A percentile compares a stretch with the other conserved stretches of the same genome.
These are phyloP conservation scores for Marsdenia floribunda DNA, from an alignment of 257 asterid genomes.

Conservation along the genomic window DNA sequence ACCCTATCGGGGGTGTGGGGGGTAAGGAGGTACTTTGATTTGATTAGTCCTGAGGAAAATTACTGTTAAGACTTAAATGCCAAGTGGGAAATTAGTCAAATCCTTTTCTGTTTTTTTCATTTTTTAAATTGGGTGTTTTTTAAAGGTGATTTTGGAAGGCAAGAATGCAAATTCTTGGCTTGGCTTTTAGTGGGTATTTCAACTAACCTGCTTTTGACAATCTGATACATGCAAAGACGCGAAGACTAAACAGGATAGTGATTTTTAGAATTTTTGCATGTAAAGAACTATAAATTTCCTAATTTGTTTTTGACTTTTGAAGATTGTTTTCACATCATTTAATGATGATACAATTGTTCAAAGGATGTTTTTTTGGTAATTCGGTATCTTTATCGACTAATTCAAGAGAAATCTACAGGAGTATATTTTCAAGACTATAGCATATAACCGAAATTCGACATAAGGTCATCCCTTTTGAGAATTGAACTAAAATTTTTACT, in stretches of 20 bases:
- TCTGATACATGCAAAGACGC: not conserved
- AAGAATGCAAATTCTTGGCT: not conserved
- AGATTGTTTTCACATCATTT: not conserved
- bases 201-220: not conserved
- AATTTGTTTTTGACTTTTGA: not conserved
- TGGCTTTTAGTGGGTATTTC: constrained; percentile 2
- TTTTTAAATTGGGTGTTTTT: not conserved
- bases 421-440: too few species aligned
- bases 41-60: not conserved
- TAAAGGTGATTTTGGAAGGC: not conserved
- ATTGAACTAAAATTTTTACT: too few species aligned
- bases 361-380: too few species aligned
- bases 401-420: too few species aligned
- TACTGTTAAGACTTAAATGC: not conserved
- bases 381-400: too few species aligned
- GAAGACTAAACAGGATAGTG: not conserved
- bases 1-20: not conserved
- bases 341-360: not conserved
- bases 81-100: constrained; percentile 1
- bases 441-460: too few species aligned
- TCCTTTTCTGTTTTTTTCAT: too few species aligned
- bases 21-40: too few species aligned
- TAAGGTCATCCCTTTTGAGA: too few species aligned
- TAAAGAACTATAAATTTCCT: not conserved
- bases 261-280: not conserved